phyloP scores from a whole-genome alignment of 1,139 yeast species.

The Cylindricascospora bacillispora region DNA sequence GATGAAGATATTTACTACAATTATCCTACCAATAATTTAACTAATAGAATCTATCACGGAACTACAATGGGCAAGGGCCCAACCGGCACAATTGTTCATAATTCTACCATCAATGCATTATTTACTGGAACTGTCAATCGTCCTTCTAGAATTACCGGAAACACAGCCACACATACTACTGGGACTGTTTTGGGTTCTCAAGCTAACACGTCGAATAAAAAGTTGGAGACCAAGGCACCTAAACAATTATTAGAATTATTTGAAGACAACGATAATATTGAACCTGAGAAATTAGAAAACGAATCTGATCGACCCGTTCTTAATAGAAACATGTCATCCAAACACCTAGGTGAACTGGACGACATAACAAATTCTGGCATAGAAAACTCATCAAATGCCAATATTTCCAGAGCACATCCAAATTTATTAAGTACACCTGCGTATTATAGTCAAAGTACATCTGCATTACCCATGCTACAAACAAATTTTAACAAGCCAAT shows the following conservation, averaged over 20 bases:
- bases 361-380: slow-evolving; percentile 1
- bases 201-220: slow-evolving; percentile 5
- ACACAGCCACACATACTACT: slow-evolving; percentile 14
- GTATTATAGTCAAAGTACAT: slow-evolving; percentile 20
- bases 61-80: slow-evolving; percentile 24
- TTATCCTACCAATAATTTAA: slow-evolving; percentile 20
- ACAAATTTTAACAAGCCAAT: slow-evolving; percentile 16
- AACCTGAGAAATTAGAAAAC: slow-evolving; percentile 6
- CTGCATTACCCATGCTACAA: slow-evolving; percentile 20
- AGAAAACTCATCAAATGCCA: slow-evolving; percentile 1
- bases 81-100: slow-evolving; percentile 10
- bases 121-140: slow-evolving; percentile 18
- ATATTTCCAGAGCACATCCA: slow-evolving; percentile 9
- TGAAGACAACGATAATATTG: slow-evolving; percentile 31
- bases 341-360: slow-evolving; percentile 7
- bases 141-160: slow-evolving; percentile 19
- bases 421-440: slow-evolving; percentile 7
- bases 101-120: slow-evolving; percentile 18
- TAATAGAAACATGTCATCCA: slow-evolving; percentile 9
- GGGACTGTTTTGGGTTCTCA: slow-evolving; percentile 4
- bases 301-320: slow-evolving; percentile 11
- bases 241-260: slow-evolving; percentile 61
- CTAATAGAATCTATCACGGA: slow-evolving; percentile 20
- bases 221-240: slow-evolving; percentile 43
- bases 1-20: slow-evolving; percentile 25